Percentiles rank a stretch among this genome's conserved stretches.
phyloP scores from a whole-genome alignment of 1,284 basidiomycete species.

The Fomitopsis palustris region DNA sequence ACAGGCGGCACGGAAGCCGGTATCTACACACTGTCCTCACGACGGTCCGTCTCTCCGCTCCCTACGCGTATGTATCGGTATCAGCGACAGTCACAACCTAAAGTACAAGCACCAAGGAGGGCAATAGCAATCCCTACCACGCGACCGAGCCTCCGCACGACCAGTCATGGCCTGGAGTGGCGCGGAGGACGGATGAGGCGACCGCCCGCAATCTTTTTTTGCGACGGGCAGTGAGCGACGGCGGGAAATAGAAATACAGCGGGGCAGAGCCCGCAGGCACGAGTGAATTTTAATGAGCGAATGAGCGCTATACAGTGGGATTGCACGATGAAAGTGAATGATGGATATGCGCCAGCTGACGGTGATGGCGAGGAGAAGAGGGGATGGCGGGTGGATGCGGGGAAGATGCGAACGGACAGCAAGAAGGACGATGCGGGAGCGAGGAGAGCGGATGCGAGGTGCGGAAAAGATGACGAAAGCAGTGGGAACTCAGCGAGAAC shows the following conservation, averaged over 20 bases:
- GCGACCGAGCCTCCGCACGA: not conserved
- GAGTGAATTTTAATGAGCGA: not conserved
- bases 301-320: not conserved
- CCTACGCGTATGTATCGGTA: not conserved
- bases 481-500: not conserved
- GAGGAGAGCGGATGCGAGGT: not conserved
- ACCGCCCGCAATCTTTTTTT: too few species aligned
- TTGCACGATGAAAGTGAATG: not conserved
- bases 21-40: not conserved
- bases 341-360: not conserved
- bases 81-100: not conserved
- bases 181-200: not conserved
- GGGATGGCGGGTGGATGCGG: not conserved
- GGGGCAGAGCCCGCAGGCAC: not conserved
- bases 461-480: not conserved
- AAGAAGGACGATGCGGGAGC: constrained; percentile 4
- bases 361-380: not conserved
- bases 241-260: not conserved
- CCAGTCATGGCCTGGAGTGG: too few species aligned
- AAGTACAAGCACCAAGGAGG: not conserved
- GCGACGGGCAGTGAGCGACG: too few species aligned
- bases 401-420: not conserved
- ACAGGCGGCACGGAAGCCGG: not conserved
- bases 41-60: not conserved
- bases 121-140: not conserved